These are phyloP conservation scores for Desmodesmus armatus DNA, from an alignment of 139 green algal species.

Conservation along the genomic window DNA sequence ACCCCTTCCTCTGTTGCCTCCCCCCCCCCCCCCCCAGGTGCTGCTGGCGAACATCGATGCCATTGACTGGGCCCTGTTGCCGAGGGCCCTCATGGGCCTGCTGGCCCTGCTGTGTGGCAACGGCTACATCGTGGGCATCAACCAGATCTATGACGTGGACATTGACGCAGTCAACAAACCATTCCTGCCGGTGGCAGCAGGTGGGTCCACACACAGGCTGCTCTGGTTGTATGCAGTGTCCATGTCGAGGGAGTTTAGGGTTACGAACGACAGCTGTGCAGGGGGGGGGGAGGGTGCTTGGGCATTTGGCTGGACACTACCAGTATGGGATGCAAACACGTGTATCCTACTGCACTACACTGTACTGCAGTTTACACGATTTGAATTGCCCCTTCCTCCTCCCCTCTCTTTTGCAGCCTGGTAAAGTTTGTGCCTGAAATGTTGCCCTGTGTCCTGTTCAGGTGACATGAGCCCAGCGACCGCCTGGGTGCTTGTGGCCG, in stretches of 20 bases:
- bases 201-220: conserved; percentile 56
- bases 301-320: too few relatives aligned
- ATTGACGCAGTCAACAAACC: conserved; percentile 99
- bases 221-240: background rate
- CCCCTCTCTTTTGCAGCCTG: too few relatives aligned
- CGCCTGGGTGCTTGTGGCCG: conserved; percentile 80
- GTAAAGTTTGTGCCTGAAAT: too few relatives aligned
- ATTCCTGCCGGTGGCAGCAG: conserved; percentile 96
- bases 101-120: conserved; percentile 96
- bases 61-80: conserved; percentile 95
- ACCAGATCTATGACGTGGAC: conserved; percentile 97
- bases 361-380: background rate
- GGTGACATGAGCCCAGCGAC: conserved; percentile 76
- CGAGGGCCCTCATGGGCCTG: conserved; percentile 85
- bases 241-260: too few relatives aligned
- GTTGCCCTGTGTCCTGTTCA: conserved; percentile 39
- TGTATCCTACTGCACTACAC: background rate
- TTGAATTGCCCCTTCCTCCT: background rate
- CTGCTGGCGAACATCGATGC: conserved; percentile 77
- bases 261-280: too few relatives aligned
- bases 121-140: conserved; percentile 99
- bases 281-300: too few relatives aligned
- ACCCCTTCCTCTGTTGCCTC: too few relatives aligned
- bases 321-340: too few relatives aligned
- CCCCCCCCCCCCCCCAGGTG: too few relatives aligned